Evolutionary conservation across 73 alveolate species (phyloP).

Genomic region (Paramecium tetraurelia): DNA sequence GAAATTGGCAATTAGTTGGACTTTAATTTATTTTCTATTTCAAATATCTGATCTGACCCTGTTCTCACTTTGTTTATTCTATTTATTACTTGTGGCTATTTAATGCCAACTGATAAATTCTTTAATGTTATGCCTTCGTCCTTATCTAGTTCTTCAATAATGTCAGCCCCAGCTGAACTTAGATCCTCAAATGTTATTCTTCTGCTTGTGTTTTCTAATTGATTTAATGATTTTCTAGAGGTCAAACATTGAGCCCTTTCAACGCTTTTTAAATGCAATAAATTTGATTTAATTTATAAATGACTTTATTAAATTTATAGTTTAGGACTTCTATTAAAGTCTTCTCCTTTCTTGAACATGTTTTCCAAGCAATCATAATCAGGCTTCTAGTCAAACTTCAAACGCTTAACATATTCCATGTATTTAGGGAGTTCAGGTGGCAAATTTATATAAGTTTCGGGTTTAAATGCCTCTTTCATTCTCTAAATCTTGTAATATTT

Average conservation of each 20-base stretch:
- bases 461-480: conserved; percentile 66
- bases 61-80: background rate
- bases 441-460: conserved; percentile 70
- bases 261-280: background rate
- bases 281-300: background rate
- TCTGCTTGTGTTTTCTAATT: background rate
- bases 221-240: background rate
- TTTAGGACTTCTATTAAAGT: background rate
- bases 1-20: background rate
- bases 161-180: conserved; percentile 42
- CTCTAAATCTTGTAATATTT: conserved; percentile 73
- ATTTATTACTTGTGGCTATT: background rate
- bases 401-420: conserved; percentile 65
- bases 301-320: background rate
- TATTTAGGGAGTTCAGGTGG: conserved; percentile 76
- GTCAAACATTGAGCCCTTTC: background rate
- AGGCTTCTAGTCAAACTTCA: conserved; percentile 66
- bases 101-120: conserved; percentile 4
- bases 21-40: background rate
- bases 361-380: conserved; percentile 78
- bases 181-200: conserved; percentile 40
- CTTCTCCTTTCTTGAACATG: conserved; percentile 59
- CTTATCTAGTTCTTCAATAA: background rate
- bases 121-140: background rate
- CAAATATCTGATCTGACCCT: background rate